These are phyloP conservation scores for Pseudisothecium myosuroides DNA, from an alignment of 225 moss, liverwort and hornwort genomes.

Conservation along the genomic window DNA sequence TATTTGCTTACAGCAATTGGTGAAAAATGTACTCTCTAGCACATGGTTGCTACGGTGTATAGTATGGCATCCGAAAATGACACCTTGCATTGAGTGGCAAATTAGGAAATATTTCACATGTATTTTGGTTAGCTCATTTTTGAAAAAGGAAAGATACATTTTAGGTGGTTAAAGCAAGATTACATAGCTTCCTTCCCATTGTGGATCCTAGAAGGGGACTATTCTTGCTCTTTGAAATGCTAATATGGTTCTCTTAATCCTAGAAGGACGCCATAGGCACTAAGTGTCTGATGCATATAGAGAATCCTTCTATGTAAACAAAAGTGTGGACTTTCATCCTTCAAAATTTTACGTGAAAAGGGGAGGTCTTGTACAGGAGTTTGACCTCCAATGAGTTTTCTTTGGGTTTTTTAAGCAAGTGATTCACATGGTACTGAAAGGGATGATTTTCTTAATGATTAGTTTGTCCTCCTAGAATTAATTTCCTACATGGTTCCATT, in stretches of 20 bases:
- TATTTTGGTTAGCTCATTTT: not conserved
- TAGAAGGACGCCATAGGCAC: accelerated
- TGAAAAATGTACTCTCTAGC: not conserved
- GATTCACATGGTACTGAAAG: accelerated
- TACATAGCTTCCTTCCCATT: not conserved
- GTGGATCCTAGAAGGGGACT: accelerated
- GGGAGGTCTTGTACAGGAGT: no score
- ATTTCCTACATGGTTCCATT: accelerated
- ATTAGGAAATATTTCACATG: not conserved
- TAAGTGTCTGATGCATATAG: no score
- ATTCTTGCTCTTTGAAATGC: not conserved
- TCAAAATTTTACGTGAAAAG: no score
- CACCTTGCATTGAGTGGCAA: accelerated
- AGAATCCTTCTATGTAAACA: no score
- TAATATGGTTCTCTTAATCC: not conserved
- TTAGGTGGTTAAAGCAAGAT: not conserved
- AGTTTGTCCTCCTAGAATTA: not conserved
- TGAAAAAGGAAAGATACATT: not conserved
- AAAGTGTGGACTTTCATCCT: no score
- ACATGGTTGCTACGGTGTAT: not conserved
- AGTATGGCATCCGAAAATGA: not conserved
- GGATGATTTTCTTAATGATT: no score
- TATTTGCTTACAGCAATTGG: not conserved
- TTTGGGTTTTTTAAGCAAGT: no score
- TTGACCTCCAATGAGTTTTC: no score